phyloP scores from a whole-genome alignment of 2,329 filamentous ascomycete species.

The Cytospora chrysosperma region DNA sequence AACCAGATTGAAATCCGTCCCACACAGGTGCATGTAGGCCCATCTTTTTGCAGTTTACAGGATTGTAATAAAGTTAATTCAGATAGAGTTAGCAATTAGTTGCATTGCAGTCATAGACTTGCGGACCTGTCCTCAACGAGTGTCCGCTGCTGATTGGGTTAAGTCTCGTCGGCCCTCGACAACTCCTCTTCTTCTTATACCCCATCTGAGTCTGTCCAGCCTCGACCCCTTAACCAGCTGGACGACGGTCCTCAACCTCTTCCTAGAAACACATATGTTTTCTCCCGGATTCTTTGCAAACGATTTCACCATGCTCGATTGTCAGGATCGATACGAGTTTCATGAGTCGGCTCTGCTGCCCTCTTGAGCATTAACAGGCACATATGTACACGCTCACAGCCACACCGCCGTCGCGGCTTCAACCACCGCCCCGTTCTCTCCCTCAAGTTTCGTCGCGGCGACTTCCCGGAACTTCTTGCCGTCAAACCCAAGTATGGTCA shows the following conservation, averaged over 20 bases:
- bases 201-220: not conserved
- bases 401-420: slow-evolving; percentile 21
- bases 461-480: slow-evolving; percentile 27
- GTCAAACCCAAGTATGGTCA: slow-evolving; percentile 24
- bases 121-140: too few species aligned
- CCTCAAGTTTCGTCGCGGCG: slow-evolving; percentile 9
- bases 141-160: not conserved
- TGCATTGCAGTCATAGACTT: too few species aligned
- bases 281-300: not conserved
- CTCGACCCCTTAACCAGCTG: not conserved
- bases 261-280: not conserved
- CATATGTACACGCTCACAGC: slow-evolving; percentile 37
- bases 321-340: not conserved
- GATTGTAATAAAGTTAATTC: too few species aligned
- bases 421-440: slow-evolving; percentile 5
- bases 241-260: not conserved
- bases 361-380: not conserved
- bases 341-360: slow-evolving; percentile 6
- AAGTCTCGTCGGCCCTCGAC: not conserved
- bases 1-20: too few species aligned
- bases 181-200: not conserved
- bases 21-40: too few species aligned
- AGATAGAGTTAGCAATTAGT: too few species aligned
- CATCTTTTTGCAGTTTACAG: too few species aligned
- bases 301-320: not conserved